Percentiles rank a stretch among this genome's conserved stretches.
Evolutionary conservation across 495 filamentous ascomycete genomes (phyloP).

Genomic region (Hypoxylon subgilvum): DNA sequence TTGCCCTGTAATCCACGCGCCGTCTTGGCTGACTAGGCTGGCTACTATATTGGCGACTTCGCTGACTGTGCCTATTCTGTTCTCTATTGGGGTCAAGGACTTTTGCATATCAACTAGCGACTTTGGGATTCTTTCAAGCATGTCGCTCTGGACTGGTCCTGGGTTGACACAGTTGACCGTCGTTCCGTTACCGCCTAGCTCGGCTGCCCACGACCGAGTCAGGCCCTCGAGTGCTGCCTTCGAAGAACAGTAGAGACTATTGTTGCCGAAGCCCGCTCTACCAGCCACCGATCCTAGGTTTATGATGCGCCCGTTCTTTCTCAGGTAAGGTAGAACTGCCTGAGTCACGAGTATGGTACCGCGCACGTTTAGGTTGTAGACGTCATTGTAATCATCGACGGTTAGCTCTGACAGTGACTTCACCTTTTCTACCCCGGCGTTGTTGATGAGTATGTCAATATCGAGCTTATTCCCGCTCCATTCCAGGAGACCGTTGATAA

Average conservation of each 20-base stretch:
- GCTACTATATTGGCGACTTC: constrained; percentile 65
- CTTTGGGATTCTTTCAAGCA: constrained; percentile 59
- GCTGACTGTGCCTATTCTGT: constrained; percentile 61
- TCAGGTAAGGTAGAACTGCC: constrained; percentile 58
- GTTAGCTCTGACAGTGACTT: constrained; percentile 58
- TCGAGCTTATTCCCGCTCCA: constrained; percentile 38
- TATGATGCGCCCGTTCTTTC: constrained; percentile 57
- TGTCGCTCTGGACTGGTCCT: constrained; percentile 66
- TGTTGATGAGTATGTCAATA: constrained; percentile 69
- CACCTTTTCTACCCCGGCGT: constrained; percentile 59
- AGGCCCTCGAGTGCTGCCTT: constrained; percentile 76
- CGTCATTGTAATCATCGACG: constrained; percentile 63
- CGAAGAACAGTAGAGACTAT: constrained; percentile 60
- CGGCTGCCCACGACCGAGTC: constrained; percentile 65
- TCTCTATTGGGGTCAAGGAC: constrained; percentile 55
- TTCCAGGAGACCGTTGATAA: constrained; percentile 7
- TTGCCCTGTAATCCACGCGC: constrained; percentile 69
- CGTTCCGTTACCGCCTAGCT: constrained; percentile 65
- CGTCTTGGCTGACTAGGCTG: constrained; percentile 56
- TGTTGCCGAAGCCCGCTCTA: constrained; percentile 45
- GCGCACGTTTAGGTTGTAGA: constrained; percentile 65
- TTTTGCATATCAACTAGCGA: constrained; percentile 63
- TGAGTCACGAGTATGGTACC: constrained; percentile 67
- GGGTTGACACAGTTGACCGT: constrained; percentile 68
- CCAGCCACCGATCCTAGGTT: constrained; percentile 59